Base-by-base conservation (phyloP, 2,329 filamentous ascomycete species). In the Neopestalotiopsis sp. region DNA sequence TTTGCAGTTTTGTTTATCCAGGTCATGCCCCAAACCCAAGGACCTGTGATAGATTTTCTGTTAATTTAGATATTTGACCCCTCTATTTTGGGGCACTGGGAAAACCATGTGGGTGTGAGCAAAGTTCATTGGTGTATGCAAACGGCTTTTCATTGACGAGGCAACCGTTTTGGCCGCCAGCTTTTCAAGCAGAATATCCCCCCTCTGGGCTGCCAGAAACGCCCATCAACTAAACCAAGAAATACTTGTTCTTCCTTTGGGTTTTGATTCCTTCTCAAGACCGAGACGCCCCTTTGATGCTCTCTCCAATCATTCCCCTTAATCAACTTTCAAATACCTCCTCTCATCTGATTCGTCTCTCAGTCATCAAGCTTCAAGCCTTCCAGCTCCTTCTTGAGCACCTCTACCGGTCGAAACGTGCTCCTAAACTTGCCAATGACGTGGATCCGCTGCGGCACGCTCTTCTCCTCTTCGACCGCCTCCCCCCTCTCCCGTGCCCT, bases 381-480 rank as follows among this genome's bases (percentile, higher is more conserved):
- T 17, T 66, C 63, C 49, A 66, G 45, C 42, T 58, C 63, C 63
- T 64, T 64, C 61, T 49, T 64, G 20, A 64, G 9, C 13, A 49
- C n/a, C 1, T 20, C 61, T 4, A 64, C 61, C 9, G 61, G 61
- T 13, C 24, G 4, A 38, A 64, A 64, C 20, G 61, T 67, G 32
- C 53, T 67, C 53, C 24, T 13, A n/a, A 61, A 67, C 5, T 61
- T 24, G 3, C 65, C 65, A 53, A 59, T 67, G 5, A 67, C 24
- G 20, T 49, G 65, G 4, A 67, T 34, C 2, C 32, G 17, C 53
- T 67, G 53, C 32, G 65, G 65, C 34, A 67, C 56, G 30, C 64
- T 66, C 64, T 38, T 24, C 64, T 66, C 64, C 30, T 66, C 64
- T 3, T n/a, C 13, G 1, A 1, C 14, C 24, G 20, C 10, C 49